Evolutionary conservation across 2,329 filamentous ascomycete species (phyloP).

Genomic region (Diplocarpon rosae): DNA sequence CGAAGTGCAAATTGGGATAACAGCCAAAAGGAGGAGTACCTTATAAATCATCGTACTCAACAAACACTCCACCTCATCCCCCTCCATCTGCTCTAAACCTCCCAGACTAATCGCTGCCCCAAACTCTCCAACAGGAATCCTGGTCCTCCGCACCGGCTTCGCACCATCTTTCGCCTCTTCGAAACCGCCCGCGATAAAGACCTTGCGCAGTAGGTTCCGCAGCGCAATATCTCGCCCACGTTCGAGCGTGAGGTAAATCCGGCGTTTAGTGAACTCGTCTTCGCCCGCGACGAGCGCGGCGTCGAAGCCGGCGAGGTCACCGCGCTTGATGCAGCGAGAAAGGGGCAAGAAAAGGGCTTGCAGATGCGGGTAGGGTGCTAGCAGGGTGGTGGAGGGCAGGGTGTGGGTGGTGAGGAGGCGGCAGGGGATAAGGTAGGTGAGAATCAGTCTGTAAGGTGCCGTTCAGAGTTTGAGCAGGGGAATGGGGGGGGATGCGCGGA

Average conservation of each 20-base stretch:
- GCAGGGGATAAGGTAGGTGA: slow-evolving; percentile 91
- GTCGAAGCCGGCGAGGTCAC: slow-evolving; percentile 77
- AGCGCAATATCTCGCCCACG: slow-evolving; percentile 83
- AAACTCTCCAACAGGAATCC: slow-evolving; percentile 77
- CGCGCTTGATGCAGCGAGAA: slow-evolving; percentile 65
- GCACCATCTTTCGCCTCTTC: slow-evolving; percentile 63
- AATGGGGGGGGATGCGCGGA: slow-evolving; percentile 9
- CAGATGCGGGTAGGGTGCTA: slow-evolving; percentile 65
- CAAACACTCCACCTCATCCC: slow-evolving; percentile 91
- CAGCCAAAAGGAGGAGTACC: slow-evolving; percentile 37
- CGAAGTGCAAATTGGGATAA: too few relatives aligned
- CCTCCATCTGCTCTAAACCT: slow-evolving; percentile 56
- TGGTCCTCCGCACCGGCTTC: slow-evolving; percentile 55
- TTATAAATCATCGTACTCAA: slow-evolving; percentile 98
- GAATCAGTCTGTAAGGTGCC: slow-evolving; percentile 53
- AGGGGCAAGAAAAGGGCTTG: slow-evolving; percentile 71
- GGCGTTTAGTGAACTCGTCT: slow-evolving; percentile 83
- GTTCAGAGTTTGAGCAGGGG: background rate
- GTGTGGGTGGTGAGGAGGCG: slow-evolving; percentile 81
- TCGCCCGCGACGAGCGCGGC: slow-evolving; percentile 69
- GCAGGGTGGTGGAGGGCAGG: slow-evolving; percentile 61
- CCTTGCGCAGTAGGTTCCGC: slow-evolving; percentile 83
- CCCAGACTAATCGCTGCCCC: slow-evolving; percentile 71
- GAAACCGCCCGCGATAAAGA: slow-evolving; percentile 76
- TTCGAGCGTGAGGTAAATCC: slow-evolving; percentile 91